Conservation (phyloP, 306 rosid species). For the Cicer chorassanicum region DNA sequence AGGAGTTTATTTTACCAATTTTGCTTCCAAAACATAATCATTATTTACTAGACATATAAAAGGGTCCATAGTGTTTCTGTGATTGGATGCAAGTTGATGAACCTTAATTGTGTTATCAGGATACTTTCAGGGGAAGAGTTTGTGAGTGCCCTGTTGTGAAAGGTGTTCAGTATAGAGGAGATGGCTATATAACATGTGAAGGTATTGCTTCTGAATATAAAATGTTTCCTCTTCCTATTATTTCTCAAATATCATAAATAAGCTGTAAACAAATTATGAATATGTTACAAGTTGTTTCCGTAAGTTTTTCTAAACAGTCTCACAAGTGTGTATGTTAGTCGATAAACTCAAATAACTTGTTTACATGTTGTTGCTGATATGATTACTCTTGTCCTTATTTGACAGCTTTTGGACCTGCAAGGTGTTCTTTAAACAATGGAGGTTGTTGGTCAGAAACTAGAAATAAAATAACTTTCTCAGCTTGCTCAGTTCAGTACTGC, state of each 20-base stretch:
- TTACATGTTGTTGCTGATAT: slow-evolving; percentile 37
- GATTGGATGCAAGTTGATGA: slow-evolving; percentile 9
- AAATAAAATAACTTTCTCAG: slow-evolving; percentile 61
- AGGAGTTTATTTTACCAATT: slow-evolving; percentile 7
- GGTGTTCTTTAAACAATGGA: slow-evolving; percentile 82
- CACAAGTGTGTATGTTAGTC: too few species aligned
- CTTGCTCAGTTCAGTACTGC: slow-evolving; percentile 92
- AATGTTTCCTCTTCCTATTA: slow-evolving; percentile 1
- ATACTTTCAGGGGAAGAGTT: slow-evolving; percentile 94
- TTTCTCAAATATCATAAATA: slow-evolving; percentile 2
- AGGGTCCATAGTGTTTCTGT: background rate
- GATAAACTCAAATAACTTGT: background rate
- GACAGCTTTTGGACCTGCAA: slow-evolving; percentile 93
- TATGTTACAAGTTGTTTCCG: too few species aligned
- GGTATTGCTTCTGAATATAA: slow-evolving; percentile 54
- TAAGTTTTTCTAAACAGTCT: too few species aligned
- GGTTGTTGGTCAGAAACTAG: slow-evolving; percentile 86
- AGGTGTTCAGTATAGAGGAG: slow-evolving; percentile 87
- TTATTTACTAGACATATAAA: slow-evolving; percentile 6
- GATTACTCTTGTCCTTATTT: slow-evolving; percentile 34
- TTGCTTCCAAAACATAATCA: background rate
- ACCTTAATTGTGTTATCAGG: slow-evolving; percentile 56
- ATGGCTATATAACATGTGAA: slow-evolving; percentile 78
- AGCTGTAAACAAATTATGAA: too few species aligned
- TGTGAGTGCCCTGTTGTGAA: slow-evolving; percentile 85